Evolutionary conservation across 2,329 filamentous ascomycete genomes (phyloP).

Genomic region (Alternaria conjuncta): DNA sequence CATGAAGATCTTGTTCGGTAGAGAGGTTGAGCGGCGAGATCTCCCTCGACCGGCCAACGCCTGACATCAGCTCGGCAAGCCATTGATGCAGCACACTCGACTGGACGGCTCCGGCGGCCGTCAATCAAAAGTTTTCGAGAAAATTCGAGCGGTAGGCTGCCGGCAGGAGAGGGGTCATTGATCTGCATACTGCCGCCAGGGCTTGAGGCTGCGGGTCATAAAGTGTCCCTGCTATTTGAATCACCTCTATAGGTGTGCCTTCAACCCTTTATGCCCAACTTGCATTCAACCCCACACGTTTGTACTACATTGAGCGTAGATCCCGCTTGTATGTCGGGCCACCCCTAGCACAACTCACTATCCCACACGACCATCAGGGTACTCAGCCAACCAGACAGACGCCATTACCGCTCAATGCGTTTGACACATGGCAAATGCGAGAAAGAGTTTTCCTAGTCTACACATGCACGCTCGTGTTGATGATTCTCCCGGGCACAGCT

Average conservation of each 20-base stretch:
- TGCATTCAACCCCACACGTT: neutral
- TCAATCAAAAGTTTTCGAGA: neutral
- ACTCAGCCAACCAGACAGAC: constrained; percentile 29
- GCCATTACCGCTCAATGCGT: constrained; percentile 13
- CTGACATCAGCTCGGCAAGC: neutral
- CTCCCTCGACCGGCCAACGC: neutral
- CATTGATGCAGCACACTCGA: neutral
- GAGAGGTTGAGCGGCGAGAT: neutral
- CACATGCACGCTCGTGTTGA: neutral
- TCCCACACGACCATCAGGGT: constrained; percentile 33
- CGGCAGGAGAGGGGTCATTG: neutral
- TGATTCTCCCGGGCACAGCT: neutral
- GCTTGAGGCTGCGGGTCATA: constrained; percentile 1
- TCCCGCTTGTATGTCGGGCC: constrained; percentile 2
- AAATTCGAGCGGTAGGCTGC: neutral
- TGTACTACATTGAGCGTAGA: constrained; percentile 5
- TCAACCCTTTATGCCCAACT: neutral
- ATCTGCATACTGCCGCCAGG: neutral
- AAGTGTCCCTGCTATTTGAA: neutral
- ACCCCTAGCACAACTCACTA: constrained; percentile 5
- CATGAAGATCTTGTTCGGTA: constrained; percentile 14
- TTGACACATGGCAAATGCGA: constrained; percentile 4
- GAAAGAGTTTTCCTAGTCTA: constrained; percentile 12
- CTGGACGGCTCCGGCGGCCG: neutral
- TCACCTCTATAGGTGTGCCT: neutral